Evolutionary conservation across 495 filamentous ascomycete genomes (phyloP).

Genomic region (Apiosordaria backusii): DNA sequence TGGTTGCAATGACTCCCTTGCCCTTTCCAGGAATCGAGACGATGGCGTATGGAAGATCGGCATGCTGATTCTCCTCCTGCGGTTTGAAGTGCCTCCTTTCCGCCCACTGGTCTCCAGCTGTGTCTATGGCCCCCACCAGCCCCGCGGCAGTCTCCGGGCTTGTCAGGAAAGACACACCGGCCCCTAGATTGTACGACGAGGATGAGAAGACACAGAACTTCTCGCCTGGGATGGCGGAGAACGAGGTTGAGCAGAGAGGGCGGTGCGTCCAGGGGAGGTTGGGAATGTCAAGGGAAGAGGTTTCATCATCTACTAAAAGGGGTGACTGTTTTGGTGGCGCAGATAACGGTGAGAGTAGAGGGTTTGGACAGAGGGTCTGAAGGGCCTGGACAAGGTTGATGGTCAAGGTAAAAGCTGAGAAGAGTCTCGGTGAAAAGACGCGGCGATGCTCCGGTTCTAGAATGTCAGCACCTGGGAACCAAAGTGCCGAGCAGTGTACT

Average conservation of each 20-base stretch:
- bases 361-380: background rate
- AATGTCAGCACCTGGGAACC: background rate
- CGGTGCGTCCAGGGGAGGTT: conserved; percentile 17
- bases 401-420: background rate
- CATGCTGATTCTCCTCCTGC: conserved; percentile 10
- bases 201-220: conserved; percentile 35
- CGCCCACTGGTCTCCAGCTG: conserved; percentile 16
- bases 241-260: conserved; percentile 16
- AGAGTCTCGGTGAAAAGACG: background rate
- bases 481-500: background rate
- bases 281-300: background rate
- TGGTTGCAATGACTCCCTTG: conserved; percentile 32
- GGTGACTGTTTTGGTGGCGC: background rate
- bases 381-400: background rate
- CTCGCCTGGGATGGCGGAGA: conserved; percentile 1
- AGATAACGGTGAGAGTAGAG: background rate
- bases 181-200: conserved; percentile 27
- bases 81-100: conserved; percentile 15
- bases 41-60: conserved; percentile 25
- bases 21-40: conserved; percentile 28
- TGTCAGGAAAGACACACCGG: conserved; percentile 28
- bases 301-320: conserved; percentile 12
- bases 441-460: background rate
- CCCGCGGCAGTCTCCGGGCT: conserved; percentile 29
- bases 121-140: conserved; percentile 22